Evolutionary conservation across 2,329 filamentous ascomycete genomes (phyloP).

Genomic region (Arthrobotrys megalospora): DNA sequence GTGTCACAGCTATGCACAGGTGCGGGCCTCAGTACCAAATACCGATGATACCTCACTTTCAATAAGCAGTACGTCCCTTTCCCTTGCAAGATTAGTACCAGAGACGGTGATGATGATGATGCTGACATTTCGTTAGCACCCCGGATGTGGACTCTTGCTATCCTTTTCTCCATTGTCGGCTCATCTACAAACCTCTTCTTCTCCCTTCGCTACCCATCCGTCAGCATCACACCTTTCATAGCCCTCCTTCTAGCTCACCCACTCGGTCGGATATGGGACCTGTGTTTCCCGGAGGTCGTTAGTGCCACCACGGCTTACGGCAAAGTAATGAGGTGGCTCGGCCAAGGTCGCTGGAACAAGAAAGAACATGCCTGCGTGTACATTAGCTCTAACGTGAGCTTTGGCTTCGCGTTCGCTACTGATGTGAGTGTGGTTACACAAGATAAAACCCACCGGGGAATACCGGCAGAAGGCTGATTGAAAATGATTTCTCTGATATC

Average conservation of each 20-base stretch:
- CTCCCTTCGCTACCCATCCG: conserved; percentile 89
- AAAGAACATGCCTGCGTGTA: conserved; percentile 92
- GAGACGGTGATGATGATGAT: too few species aligned
- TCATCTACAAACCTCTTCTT: conserved; percentile 91
- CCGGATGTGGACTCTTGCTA: conserved; percentile 87
- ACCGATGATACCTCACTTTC: conserved; percentile 83
- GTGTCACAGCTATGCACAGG: conserved; percentile 75
- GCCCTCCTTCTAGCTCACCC: conserved; percentile 87
- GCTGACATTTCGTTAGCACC: conserved; percentile 72
- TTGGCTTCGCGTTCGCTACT: conserved; percentile 89
- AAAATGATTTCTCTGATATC: not conserved
- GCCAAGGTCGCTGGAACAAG: conserved; percentile 86
- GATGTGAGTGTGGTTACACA: conserved; percentile 71
- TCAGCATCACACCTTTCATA: conserved; percentile 90
- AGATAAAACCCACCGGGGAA: not conserved
- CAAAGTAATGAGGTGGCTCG: conserved; percentile 79
- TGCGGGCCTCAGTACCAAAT: conserved; percentile 83
- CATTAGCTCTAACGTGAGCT: conserved; percentile 89
- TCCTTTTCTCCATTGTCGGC: conserved; percentile 83
- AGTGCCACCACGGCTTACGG: conserved; percentile 63
- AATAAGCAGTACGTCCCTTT: conserved; percentile 75
- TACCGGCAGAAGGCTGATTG: not conserved
- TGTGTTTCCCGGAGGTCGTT: conserved; percentile 70
- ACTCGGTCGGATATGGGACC: conserved; percentile 84
- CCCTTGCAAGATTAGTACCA: too few species aligned